Evolutionary conservation across 257 asterid species (phyloP), one percentile per base, ranked within the genome.

Genomic region (Galeopsis tetrahit): DNA sequence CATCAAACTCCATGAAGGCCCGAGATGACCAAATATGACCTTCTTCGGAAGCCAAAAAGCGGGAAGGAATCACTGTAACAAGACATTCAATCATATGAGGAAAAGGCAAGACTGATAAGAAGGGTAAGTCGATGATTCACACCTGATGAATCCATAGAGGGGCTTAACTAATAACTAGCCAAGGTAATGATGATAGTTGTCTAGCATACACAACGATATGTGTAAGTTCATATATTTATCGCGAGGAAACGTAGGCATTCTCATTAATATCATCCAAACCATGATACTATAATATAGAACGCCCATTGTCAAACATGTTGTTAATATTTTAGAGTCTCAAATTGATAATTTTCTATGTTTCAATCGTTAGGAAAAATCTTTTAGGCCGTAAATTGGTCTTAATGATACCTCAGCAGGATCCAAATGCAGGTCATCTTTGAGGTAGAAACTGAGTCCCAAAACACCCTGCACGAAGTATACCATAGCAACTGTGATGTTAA

Each of bases 381-480:
- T n/a, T n/a, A n/a, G n/a, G n/a, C n/a, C n/a, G n/a, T n/a, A n/a
- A n/a, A n/a, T n/a, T n/a, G n/a, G n/a, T n/a, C n/a, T n/a, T n/a
- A n/a, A 21, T 1, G 70, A 76, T 84, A 93, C 98, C 98, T 91
- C 97, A 6, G 96, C 96, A 73, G 98, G 98, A 75, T 89, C 96
- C 60, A 93, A 83, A 82, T 89, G 96, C 69, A 93, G 86, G 79
- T 89, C 97, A 83, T 93, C 98, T 88, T 93, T 93, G 82, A 93
- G 68, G 87, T 89, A 93, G 81, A 93, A 93, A 78, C 80, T 93
- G 76, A 91, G 96, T 74, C 96, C 94, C 76, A 91, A 82, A 74
- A 93, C 97, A 32, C 98, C 98, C 82, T 93, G 98, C 72, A 93
- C 98, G 42, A 93, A 93, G 79, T 93, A 93, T 59, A 91, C 98